These are phyloP conservation scores for Mimosa bimucronata DNA, from an alignment of 306 rosid species.

Conservation along the genomic window DNA sequence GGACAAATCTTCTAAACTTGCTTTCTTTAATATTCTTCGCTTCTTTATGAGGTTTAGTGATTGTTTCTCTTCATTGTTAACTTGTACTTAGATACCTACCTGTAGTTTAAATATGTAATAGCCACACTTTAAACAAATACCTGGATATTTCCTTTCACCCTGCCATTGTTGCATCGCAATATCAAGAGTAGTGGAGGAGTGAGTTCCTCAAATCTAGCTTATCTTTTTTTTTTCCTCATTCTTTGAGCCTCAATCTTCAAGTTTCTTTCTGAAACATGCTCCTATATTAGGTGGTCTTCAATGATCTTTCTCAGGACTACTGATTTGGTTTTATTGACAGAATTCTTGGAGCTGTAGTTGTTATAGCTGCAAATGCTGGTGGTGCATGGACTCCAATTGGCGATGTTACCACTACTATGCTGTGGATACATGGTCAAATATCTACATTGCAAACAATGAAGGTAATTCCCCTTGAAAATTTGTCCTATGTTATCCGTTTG, in stretches of 20 bases:
- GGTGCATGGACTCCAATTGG: constrained; percentile 99
- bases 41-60: constrained; percentile 23
- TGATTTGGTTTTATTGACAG: constrained; percentile 55
- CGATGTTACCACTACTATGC: constrained; percentile 95
- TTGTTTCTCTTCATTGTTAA: neutral
- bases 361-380: constrained; percentile 96
- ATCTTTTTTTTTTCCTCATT: too few relatives aligned
- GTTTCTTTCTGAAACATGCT: neutral
- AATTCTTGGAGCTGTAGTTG: constrained; percentile 94
- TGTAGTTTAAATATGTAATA: neutral
- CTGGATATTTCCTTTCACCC: neutral
- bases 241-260: neutral
- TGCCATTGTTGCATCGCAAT: neutral
- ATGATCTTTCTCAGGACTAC: constrained; percentile 4
- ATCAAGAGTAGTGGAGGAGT: neutral
- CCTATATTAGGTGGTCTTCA: neutral
- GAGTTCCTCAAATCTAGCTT: neutral
- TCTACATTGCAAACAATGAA: constrained; percentile 77
- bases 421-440: constrained; percentile 97
- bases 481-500: constrained; percentile 7
- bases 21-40: constrained; percentile 8
- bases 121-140: neutral
- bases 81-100: neutral
- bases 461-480: constrained; percentile 47
- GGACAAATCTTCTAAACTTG: constrained; percentile 14